phyloP scores from a whole-genome alignment of 1,284 basidiomycete species.

The Pyrrhoderma noxium region DNA sequence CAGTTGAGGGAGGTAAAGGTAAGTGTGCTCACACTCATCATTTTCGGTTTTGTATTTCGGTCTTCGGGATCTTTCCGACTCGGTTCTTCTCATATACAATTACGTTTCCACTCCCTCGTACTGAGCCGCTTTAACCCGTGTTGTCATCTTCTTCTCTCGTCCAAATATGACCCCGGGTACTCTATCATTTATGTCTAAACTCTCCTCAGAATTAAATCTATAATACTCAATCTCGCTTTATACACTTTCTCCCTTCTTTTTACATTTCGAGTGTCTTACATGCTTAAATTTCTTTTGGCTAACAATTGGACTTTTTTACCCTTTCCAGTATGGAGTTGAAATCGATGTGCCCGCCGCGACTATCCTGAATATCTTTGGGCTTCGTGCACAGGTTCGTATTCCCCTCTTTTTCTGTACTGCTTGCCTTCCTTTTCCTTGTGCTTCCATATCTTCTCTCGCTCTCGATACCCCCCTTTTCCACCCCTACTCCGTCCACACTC shows the following conservation, averaged over 20 bases:
- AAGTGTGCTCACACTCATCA: conserved; percentile 23
- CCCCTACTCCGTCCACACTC: not conserved
- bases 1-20: conserved; percentile 87
- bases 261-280: no score
- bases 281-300: no score
- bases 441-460: not conserved
- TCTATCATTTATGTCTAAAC: not conserved
- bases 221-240: no score
- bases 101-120: conserved; percentile 1
- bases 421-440: not conserved
- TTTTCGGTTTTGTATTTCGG: not conserved
- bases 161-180: not conserved
- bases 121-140: conserved; percentile 7
- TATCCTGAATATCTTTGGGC: conserved; percentile 84
- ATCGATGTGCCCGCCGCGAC: conserved; percentile 91
- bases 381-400: conserved; percentile 65
- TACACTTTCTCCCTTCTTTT: no score
- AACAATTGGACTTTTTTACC: not conserved
- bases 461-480: not conserved
- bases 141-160: not conserved
- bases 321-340: conserved; percentile 80
- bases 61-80: not conserved
- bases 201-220: not conserved
- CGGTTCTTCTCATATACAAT: not conserved
- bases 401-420: not conserved